Conservation (phyloP, 495 filamentous ascomycete species). For the Alectoria sarmentosa region DNA sequence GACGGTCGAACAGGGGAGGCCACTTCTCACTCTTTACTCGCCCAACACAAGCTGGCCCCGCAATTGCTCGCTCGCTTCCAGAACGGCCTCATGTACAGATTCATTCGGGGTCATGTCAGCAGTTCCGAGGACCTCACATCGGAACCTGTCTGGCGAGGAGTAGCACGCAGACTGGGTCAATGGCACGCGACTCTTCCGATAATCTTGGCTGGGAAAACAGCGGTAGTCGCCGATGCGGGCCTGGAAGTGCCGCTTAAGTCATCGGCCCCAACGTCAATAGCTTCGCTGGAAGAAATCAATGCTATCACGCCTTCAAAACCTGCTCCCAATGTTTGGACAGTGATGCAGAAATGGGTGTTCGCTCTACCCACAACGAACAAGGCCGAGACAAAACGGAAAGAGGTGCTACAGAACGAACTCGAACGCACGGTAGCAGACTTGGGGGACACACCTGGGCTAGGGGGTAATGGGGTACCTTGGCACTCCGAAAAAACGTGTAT, state of each 20-base stretch:
- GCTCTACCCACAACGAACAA: slow-evolving; percentile 70
- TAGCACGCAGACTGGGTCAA: slow-evolving; percentile 75
- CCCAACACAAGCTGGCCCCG: slow-evolving; percentile 73
- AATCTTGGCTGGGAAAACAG: slow-evolving; percentile 10
- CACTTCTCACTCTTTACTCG: slow-evolving; percentile 64
- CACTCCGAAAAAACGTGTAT: slow-evolving; percentile 8
- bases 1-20: slow-evolving; percentile 51
- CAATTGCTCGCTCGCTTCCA: slow-evolving; percentile 85
- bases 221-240: slow-evolving; percentile 31
- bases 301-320: slow-evolving; percentile 54
- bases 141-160: slow-evolving; percentile 66
- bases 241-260: slow-evolving; percentile 18
- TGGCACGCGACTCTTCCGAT: slow-evolving; percentile 82
- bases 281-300: slow-evolving; percentile 33
- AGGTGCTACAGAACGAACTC: slow-evolving; percentile 67
- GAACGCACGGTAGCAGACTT: slow-evolving; percentile 58
- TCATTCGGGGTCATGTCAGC: slow-evolving; percentile 72
- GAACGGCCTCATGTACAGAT: slow-evolving; percentile 93
- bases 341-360: slow-evolving; percentile 90
- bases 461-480: slow-evolving; percentile 57
- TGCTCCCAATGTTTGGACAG: slow-evolving; percentile 80
- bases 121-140: slow-evolving; percentile 69
- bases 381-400: slow-evolving; percentile 56
- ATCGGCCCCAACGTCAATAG: background rate
- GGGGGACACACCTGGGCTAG: slow-evolving; percentile 65